These are phyloP conservation scores for Akanthomyces lecanii DNA, from an alignment of 2,329 filamentous ascomycete species.

Conservation along the genomic window DNA sequence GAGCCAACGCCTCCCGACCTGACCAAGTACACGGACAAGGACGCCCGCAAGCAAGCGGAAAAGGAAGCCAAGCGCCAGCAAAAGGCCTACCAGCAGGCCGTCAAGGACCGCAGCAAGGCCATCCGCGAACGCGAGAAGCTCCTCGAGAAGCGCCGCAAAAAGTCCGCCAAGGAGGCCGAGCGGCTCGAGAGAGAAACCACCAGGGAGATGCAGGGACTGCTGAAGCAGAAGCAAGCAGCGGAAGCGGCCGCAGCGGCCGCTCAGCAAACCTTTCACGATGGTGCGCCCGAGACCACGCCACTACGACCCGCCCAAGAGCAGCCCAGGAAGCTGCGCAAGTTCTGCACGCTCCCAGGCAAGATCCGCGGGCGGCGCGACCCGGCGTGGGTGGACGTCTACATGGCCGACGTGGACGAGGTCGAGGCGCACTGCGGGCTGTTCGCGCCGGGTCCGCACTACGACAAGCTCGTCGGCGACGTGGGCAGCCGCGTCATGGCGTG, in stretches of 20 bases:
- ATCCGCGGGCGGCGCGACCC: slow-evolving; percentile 56
- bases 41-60: slow-evolving; percentile 62
- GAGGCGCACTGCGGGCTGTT: slow-evolving; percentile 82
- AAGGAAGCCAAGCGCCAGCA: slow-evolving; percentile 60
- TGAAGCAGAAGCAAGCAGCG: slow-evolving; percentile 27
- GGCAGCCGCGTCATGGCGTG: slow-evolving; percentile 62
- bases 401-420: slow-evolving; percentile 81
- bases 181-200: slow-evolving; percentile 26
- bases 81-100: slow-evolving; percentile 61
- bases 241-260: slow-evolving; percentile 19
- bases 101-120: slow-evolving; percentile 63
- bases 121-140: slow-evolving; percentile 61
- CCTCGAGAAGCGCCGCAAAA: slow-evolving; percentile 49
- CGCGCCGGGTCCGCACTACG: slow-evolving; percentile 68
- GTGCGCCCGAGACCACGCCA: too few relatives aligned
- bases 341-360: slow-evolving; percentile 67
- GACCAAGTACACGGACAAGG: slow-evolving; percentile 57
- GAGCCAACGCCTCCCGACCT: slow-evolving; percentile 55
- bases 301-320: slow-evolving; percentile 1
- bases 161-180: slow-evolving; percentile 38
- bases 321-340: slow-evolving; percentile 62
- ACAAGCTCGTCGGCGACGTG: slow-evolving; percentile 71
- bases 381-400: slow-evolving; percentile 74
- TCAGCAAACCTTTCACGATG: not conserved
- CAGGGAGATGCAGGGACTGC: slow-evolving; percentile 27